These are phyloP conservation scores for Laburnicola sp. DNA, from an alignment of 2,329 filamentous ascomycete genomes.

Conservation along the genomic window DNA sequence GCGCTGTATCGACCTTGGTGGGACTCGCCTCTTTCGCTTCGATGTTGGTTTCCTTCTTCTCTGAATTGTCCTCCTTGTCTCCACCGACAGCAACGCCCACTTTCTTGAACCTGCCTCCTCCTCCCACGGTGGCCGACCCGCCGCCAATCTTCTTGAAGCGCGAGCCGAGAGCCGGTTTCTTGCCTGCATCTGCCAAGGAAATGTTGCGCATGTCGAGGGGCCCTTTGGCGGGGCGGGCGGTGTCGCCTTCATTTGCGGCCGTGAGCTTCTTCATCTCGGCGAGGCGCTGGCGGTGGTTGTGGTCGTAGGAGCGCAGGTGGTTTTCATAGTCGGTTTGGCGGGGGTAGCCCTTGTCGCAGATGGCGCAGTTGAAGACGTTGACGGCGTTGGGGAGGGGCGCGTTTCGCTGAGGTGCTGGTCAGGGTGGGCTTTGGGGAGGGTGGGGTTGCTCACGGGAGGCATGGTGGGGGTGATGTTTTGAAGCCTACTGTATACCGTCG, in stretches of 20 bases:
- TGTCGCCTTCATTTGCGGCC: slow-evolving; percentile 31
- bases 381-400: slow-evolving; percentile 49
- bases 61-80: slow-evolving; percentile 10
- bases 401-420: slow-evolving; percentile 39
- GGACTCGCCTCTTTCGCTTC: slow-evolving; percentile 28
- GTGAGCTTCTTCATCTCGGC: slow-evolving; percentile 78
- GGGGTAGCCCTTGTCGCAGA: slow-evolving; percentile 90
- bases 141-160: slow-evolving; percentile 36
- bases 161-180: slow-evolving; percentile 22
- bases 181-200: slow-evolving; percentile 21
- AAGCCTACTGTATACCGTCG: neutral
- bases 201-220: slow-evolving; percentile 31
- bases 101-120: slow-evolving; percentile 66
- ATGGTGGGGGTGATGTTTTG: slow-evolving; percentile 10
- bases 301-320: slow-evolving; percentile 91
- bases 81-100: slow-evolving; percentile 56
- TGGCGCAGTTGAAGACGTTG: slow-evolving; percentile 55
- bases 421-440: slow-evolving; percentile 45
- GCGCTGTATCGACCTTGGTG: slow-evolving; percentile 30
- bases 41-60: slow-evolving; percentile 27
- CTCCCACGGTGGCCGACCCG: slow-evolving; percentile 12
- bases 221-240: slow-evolving; percentile 20
- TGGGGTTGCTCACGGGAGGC: slow-evolving; percentile 21
- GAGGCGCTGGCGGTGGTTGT: slow-evolving; percentile 74
- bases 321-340: slow-evolving; percentile 96